Evolutionary conservation across 768 basidiomycete species (phyloP), one percentile per base, ranked within the genome.

Genomic region (Hebeloma cylindrosporum): DNA sequence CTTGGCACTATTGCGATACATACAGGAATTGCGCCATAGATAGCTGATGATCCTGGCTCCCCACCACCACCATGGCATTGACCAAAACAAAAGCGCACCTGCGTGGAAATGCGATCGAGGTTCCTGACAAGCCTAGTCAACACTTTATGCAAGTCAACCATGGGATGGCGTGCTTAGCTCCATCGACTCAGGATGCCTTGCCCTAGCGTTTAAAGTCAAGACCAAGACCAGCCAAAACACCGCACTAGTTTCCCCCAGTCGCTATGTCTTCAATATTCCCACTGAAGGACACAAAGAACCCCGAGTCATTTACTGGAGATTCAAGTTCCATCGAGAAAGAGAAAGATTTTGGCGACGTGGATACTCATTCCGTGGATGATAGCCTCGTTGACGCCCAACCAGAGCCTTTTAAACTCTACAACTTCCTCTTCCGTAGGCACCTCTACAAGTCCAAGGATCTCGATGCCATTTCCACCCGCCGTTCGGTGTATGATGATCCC

Each of bases 401-500:
- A 1, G 54, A 57, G 31, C 63, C 68, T 7, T 64, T 70, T 54
- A 66, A 56, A 39, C 59, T 69, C 27, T 59, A 61, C 33, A 52
- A 64, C 46, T 70, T 55, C 58, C 45, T 72, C 10, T 64, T 71
- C 37, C 56, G 59, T 23, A 63, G 62, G 14, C 47, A 57, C 11
- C 35, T 43, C 20, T 40, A 47, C 26, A 51, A 52, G 6, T 47
- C 53, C 2, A 27, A 52, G 8, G 65, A 70, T 44, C 61, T 59
- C 8, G 71, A 74, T 39, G 56, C 72, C 10, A 69, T 67, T 35
- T 66, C 76, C 3, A 80, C 79, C n/a, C 69, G 63, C 21, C 70
- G 73, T 5, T 77, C 76, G 2, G 73, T 79, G 11, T 80, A 69
- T 51, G 78, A 80, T 36, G 74, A 81, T 45, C 72, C 74, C 9